These are phyloP conservation scores for Pythium brachiatum DNA, from an alignment of 352 stramenopile genomes.

Conservation along the genomic window DNA sequence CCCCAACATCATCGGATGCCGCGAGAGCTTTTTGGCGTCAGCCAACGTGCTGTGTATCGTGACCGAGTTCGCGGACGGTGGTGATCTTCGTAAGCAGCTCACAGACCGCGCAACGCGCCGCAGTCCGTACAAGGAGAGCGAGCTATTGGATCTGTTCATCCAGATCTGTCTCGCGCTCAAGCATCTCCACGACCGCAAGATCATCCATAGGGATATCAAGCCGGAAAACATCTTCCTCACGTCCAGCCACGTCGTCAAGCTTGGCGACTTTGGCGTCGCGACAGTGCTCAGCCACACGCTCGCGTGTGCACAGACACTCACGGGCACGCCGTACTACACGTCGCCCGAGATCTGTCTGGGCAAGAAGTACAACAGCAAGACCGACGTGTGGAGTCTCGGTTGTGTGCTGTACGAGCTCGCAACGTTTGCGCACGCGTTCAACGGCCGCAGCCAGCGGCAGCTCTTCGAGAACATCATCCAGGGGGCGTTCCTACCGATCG, in stretches of 20 bases:
- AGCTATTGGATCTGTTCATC: slow-evolving; percentile 58
- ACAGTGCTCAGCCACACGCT: slow-evolving; percentile 74
- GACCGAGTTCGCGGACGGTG: slow-evolving; percentile 79
- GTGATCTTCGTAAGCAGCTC: slow-evolving; percentile 63
- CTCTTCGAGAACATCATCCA: slow-evolving; percentile 74
- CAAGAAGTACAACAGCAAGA: slow-evolving; percentile 92
- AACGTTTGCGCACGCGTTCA: slow-evolving; percentile 88
- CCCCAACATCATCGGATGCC: slow-evolving; percentile 81
- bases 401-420: slow-evolving; percentile 93
- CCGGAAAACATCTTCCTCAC: slow-evolving; percentile 87
- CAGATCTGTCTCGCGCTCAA: slow-evolving; percentile 77
- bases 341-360: slow-evolving; percentile 93
- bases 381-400: slow-evolving; percentile 93
- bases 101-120: slow-evolving; percentile 26
- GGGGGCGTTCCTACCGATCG: slow-evolving; percentile 27
- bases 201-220: slow-evolving; percentile 87
- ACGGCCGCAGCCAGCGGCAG: slow-evolving; percentile 74
- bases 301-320: slow-evolving; percentile 70
- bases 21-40: slow-evolving; percentile 62
- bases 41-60: slow-evolving; percentile 74
- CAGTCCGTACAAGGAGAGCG: slow-evolving; percentile 32
- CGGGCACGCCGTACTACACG: slow-evolving; percentile 90
- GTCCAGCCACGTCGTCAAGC: slow-evolving; percentile 56
- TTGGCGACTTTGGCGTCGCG: slow-evolving; percentile 79
- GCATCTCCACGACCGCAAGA: slow-evolving; percentile 79